Percentiles rank a stretch among this genome's conserved stretches.
phyloP scores from a whole-genome alignment of 495 filamentous ascomycete species.

The Rostrohypoxylon terebratum region DNA sequence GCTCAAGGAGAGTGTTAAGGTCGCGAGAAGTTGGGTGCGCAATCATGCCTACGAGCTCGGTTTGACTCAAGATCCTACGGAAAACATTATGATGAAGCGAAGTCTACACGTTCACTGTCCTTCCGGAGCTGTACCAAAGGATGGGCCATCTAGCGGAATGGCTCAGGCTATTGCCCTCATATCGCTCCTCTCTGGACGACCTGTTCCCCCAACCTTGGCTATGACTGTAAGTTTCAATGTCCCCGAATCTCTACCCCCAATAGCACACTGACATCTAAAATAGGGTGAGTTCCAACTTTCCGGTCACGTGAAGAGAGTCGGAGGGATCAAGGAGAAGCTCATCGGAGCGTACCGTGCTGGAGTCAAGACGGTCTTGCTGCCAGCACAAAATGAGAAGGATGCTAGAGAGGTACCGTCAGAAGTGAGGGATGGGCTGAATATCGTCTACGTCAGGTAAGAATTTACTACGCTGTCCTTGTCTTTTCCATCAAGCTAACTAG shows the following conservation, averaged over 20 bases:
- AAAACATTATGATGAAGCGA: slow-evolving; percentile 96
- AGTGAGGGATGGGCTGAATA: slow-evolving; percentile 87
- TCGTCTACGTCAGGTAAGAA: slow-evolving; percentile 85
- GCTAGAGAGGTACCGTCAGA: slow-evolving; percentile 91
- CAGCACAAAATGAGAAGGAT: slow-evolving; percentile 90
- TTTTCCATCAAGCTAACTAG: slow-evolving; percentile 43
- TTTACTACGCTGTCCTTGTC: slow-evolving; percentile 1
- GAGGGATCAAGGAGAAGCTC: slow-evolving; percentile 98
- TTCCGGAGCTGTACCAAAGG: slow-evolving; percentile 94
- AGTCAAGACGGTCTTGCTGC: slow-evolving; percentile 93
- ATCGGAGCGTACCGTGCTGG: slow-evolving; percentile 94
- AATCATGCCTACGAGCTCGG: slow-evolving; percentile 94
- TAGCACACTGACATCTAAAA: slow-evolving; percentile 47
- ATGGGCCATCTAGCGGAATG: slow-evolving; percentile 88
- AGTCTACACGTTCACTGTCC: slow-evolving; percentile 98
- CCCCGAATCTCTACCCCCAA: slow-evolving; percentile 8
- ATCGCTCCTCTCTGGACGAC: slow-evolving; percentile 87
- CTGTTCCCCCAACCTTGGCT: slow-evolving; percentile 90
- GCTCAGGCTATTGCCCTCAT: slow-evolving; percentile 94
- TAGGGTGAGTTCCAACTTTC: slow-evolving; percentile 88
- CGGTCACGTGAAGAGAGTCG: slow-evolving; percentile 86
- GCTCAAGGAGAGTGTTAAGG: slow-evolving; percentile 96
- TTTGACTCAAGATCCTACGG: slow-evolving; percentile 78
- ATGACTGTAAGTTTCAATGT: slow-evolving; percentile 75
- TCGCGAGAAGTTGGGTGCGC: slow-evolving; percentile 95